phyloP scores from a whole-genome alignment of 495 filamentous ascomycete genomes.

The Hypomontagnella submonticulosa region DNA sequence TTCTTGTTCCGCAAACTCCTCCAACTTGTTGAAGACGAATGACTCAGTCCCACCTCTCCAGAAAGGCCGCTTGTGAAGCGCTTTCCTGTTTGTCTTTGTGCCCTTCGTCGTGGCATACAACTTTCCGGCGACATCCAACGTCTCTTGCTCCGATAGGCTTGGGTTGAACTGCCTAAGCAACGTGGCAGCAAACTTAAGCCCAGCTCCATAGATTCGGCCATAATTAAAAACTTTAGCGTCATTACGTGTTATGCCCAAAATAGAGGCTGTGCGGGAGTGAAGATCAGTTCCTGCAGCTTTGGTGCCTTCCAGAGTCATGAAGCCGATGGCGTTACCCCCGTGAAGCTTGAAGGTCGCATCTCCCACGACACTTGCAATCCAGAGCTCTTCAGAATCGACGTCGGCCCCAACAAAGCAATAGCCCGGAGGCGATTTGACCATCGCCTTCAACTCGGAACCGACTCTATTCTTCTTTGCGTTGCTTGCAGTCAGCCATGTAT shows the following conservation, averaged over 20 bases:
- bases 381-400: constrained; percentile 98
- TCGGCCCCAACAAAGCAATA: constrained; percentile 96
- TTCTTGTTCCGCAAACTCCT: constrained; percentile 97
- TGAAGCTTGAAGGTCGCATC: constrained; percentile 94
- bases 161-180: constrained; percentile 95
- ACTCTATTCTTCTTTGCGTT: constrained; percentile 97
- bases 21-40: constrained; percentile 96
- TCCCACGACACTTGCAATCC: constrained; percentile 96
- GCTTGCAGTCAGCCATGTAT: constrained; percentile 97
- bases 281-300: constrained; percentile 94
- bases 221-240: constrained; percentile 99
- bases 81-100: constrained; percentile 73
- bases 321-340: constrained; percentile 95
- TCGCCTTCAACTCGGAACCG: constrained; percentile 95
- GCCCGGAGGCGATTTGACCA: constrained; percentile 91
- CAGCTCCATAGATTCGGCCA: constrained; percentile 96
- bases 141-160: constrained; percentile 76
- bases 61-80: constrained; percentile 77
- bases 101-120: constrained; percentile 94
- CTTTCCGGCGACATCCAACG: constrained; percentile 76
- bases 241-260: constrained; percentile 91
- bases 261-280: constrained; percentile 91
- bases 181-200: constrained; percentile 89
- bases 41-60: constrained; percentile 98
- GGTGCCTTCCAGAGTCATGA: constrained; percentile 98